These are phyloP conservation scores for Stagonosporopsis vannaccii DNA, from an alignment of 2,329 filamentous ascomycete genomes.

Conservation along the genomic window DNA sequence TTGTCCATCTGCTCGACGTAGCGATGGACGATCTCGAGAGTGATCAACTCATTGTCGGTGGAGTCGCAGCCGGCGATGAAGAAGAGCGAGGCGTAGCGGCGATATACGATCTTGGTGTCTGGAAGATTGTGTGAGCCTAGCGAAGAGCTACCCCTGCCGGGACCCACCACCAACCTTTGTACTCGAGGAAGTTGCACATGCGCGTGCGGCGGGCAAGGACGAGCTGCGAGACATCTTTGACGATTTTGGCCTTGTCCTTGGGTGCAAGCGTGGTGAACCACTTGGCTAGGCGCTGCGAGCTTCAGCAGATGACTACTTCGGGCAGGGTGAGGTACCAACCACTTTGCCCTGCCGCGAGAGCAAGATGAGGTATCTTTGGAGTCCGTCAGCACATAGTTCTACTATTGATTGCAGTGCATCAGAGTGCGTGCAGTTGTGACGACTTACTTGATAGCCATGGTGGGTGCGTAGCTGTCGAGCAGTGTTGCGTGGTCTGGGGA, in stretches of 20 bases:
- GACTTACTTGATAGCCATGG: slow-evolving; percentile 65
- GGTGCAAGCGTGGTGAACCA: slow-evolving; percentile 99
- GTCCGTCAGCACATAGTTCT: slow-evolving; percentile 17
- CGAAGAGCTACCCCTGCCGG: slow-evolving; percentile 22
- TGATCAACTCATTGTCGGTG: slow-evolving; percentile 98
- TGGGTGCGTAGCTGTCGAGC: slow-evolving; percentile 16
- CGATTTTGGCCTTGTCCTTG: slow-evolving; percentile 99
- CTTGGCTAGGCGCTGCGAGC: slow-evolving; percentile 86
- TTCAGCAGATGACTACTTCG: slow-evolving; percentile 40
- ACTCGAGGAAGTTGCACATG: slow-evolving; percentile 99
- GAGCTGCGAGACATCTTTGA: slow-evolving; percentile 98
- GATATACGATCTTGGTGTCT: slow-evolving; percentile 99
- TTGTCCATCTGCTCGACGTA: slow-evolving; percentile 99
- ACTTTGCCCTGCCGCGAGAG: slow-evolving; percentile 99
- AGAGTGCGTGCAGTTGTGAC: not conserved
- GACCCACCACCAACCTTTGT: slow-evolving; percentile 75
- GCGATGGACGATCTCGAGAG: slow-evolving; percentile 96
- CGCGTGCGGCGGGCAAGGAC: slow-evolving; percentile 94
- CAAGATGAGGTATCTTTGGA: slow-evolving; percentile 87
- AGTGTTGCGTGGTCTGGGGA: slow-evolving; percentile 15
- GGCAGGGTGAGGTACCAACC: slow-evolving; percentile 65
- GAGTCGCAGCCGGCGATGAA: slow-evolving; percentile 98
- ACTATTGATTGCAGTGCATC: not conserved
- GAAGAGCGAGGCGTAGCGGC: slow-evolving; percentile 97
- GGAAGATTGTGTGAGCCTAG: slow-evolving; percentile 38